phyloP scores from a whole-genome alignment of 805 yeast species.

The Metschnikowia kunwiensis region DNA sequence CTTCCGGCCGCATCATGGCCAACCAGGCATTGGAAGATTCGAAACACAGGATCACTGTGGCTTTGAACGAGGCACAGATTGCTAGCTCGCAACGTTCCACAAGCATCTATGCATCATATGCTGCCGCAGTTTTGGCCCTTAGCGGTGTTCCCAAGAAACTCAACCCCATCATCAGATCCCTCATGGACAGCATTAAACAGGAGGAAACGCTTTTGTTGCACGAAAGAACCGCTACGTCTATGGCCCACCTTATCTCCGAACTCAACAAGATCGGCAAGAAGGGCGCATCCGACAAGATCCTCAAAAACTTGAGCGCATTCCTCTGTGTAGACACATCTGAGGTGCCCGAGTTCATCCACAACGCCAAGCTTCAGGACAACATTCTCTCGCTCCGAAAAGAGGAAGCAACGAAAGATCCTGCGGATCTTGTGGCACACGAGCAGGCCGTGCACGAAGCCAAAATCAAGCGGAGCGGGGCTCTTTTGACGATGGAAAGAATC shows the following conservation, averaged over 20 bases:
- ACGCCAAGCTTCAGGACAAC: constrained; percentile 47
- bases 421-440: constrained; percentile 58
- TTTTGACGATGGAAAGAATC: constrained; percentile 61
- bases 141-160: constrained; percentile 78
- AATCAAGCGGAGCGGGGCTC: constrained; percentile 82
- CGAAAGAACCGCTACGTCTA: constrained; percentile 62
- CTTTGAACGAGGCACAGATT: constrained; percentile 65
- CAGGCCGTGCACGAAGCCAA: constrained; percentile 68
- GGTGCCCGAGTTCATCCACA: constrained; percentile 85
- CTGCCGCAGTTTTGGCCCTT: constrained; percentile 67
- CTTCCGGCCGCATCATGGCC: constrained; percentile 68
- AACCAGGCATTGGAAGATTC: constrained; percentile 77
- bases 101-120: constrained; percentile 69
- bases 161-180: constrained; percentile 80
- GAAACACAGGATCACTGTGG: constrained; percentile 58
- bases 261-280: constrained; percentile 55
- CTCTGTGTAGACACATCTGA: constrained; percentile 93
- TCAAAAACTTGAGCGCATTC: constrained; percentile 87
- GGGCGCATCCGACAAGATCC: constrained; percentile 83
- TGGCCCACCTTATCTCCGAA: constrained; percentile 60
- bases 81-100: constrained; percentile 49
- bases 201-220: constrained; percentile 71
- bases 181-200: constrained; percentile 87
- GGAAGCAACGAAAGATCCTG: constrained; percentile 61
- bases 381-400: constrained; percentile 79